A percentile compares a stretch with the other conserved stretches of the same genome.
Evolutionary conservation across 805 yeast species (phyloP).

Genomic region (Pichia eremophila): DNA sequence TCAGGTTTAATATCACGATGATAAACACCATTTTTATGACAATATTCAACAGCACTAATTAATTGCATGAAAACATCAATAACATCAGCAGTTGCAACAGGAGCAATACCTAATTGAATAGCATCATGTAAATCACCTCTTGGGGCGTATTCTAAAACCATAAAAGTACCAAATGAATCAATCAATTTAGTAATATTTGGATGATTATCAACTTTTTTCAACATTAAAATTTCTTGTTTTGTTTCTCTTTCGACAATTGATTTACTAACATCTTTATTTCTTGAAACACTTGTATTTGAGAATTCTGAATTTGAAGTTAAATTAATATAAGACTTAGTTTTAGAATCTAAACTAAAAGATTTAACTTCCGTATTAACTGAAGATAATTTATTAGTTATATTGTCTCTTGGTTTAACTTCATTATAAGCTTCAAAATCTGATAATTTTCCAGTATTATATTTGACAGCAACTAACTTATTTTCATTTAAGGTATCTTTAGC

Average conservation of each 20-base stretch:
- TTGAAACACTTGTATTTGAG: constrained; percentile 7
- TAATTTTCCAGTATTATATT: constrained; percentile 62
- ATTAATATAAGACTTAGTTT: constrained; percentile 7
- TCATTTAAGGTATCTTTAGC: constrained; percentile 56
- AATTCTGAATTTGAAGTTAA: constrained; percentile 5
- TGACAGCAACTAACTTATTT: constrained; percentile 65
- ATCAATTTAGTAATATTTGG: constrained; percentile 37
- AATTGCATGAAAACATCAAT: constrained; percentile 45
- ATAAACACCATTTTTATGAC: constrained; percentile 39
- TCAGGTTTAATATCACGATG: constrained; percentile 55
- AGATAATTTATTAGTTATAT: constrained; percentile 9
- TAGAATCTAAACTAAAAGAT: constrained; percentile 11
- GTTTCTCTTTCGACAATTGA: constrained; percentile 46
- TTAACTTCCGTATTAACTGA: background rate
- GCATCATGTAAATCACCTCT: constrained; percentile 84
- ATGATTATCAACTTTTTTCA: constrained; percentile 48
- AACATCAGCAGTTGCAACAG: constrained; percentile 46
- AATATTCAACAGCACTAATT: constrained; percentile 39
- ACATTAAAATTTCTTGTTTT: constrained; percentile 57
- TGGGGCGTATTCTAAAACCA: constrained; percentile 69
- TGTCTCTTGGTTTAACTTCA: background rate
- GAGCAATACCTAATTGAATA: constrained; percentile 55
- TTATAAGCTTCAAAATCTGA: constrained; percentile 27
- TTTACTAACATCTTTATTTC: constrained; percentile 14
- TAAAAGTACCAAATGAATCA: constrained; percentile 43